Conservation (phyloP, 164 flowering plant species). For the Magnolia officinalis region DNA sequence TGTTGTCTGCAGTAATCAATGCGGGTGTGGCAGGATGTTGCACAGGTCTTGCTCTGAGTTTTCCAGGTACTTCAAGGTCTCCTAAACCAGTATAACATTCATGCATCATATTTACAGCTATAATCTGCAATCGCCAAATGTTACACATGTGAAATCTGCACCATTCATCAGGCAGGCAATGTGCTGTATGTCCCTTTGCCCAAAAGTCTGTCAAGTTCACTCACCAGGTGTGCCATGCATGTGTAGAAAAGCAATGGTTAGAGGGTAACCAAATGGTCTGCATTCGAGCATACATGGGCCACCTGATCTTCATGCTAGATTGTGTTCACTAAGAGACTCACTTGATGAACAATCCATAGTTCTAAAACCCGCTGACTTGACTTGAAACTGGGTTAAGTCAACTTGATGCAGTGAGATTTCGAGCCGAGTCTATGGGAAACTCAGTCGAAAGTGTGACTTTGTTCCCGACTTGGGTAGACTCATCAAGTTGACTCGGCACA, state of each 20-base stretch:
- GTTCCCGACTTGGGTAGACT: no score
- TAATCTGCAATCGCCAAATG: background rate
- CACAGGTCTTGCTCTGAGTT: constrained; percentile 91
- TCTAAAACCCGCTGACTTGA: no score
- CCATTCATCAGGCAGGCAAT: background rate
- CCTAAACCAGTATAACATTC: background rate
- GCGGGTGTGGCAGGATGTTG: constrained; percentile 98
- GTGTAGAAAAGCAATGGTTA: background rate
- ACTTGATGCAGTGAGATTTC: no score
- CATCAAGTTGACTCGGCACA: no score
- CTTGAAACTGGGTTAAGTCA: no score
- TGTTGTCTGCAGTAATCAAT: constrained; percentile 54
- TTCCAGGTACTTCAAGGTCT: constrained; percentile 56
- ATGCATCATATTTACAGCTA: background rate
- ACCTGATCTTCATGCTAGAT: no score
- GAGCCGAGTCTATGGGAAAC: no score
- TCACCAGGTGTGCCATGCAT: background rate
- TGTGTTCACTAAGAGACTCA: no score
- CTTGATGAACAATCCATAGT: no score
- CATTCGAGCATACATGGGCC: no score
- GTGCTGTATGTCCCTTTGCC: background rate
- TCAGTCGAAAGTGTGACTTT: no score
- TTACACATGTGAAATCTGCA: background rate
- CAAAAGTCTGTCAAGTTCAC: background rate
- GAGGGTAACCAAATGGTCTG: background rate